Base-by-base conservation (phyloP, 441 rosid genomes). In the Rhodomyrtus psidioides region DNA sequence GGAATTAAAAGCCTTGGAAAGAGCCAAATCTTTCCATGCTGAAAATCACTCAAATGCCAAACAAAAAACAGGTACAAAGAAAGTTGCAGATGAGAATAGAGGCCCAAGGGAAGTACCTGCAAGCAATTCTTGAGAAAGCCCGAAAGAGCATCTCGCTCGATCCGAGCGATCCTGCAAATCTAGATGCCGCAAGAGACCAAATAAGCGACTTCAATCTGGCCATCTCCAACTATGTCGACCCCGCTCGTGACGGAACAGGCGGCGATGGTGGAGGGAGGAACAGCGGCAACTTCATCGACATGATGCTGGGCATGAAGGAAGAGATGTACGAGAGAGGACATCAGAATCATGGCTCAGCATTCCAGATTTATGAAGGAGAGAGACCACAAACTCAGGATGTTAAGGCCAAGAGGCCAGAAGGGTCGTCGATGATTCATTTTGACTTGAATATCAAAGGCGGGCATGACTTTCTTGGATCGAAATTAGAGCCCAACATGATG, bases 71-170 rank as follows among this genome's bases (percentile, higher is more conserved):
- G 96, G 95, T 94, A 19, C 95, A 94, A 82, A 90, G 89, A 83
- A 92, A 88, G 89, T 86, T 94, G 53, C 93, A 94, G 88, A 93
- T 90, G 94, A 93, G 97, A 88, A 92, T 94, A 86, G 97, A 93
- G 81, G 93, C 93, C 53, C 95, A 94, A 88, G 93, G 95, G 75
- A 94, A 91, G 81, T 94, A 94, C 91, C 89, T 94, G 91, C 88
- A 93, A 49, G 87, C 93, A 27, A 88, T 94, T 75, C 87, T 94
- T 65, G 94, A 93, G 88, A 92, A 88, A 90, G 97, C 97, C 12
- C 96, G 95, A 59, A 95, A 91, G 85, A 91, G 91, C 81, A 86
- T 94, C 30, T 88, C 94, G 2, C 23, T 89, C 23, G 88, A 89
- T 53, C 81, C 55, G 54, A 89, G 88, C 60, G 10, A 87, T 17